Evolutionary conservation across 495 filamentous ascomycete genomes (phyloP).

Genomic region (Polyplosphaeria fusca): DNA sequence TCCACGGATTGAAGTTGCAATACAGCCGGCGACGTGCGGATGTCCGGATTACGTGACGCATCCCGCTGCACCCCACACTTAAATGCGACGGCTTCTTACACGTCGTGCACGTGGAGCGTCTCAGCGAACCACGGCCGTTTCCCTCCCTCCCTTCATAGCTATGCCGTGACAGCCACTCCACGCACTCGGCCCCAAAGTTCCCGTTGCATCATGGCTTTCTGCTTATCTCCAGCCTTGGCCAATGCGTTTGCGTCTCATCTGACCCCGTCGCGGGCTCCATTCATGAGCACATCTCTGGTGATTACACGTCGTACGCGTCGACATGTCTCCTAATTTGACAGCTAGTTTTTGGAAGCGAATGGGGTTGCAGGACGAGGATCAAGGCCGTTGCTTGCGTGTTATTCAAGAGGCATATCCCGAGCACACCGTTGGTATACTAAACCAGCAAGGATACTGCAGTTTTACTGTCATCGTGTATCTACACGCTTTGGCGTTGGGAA

Average conservation of each 20-base stretch:
- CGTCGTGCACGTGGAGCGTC: no score
- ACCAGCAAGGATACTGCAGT: slow-evolving; percentile 54
- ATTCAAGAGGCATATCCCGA: neutral
- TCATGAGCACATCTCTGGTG: neutral
- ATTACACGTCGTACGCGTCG: neutral
- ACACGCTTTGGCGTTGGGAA: neutral
- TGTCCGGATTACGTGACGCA: slow-evolving; percentile 10
- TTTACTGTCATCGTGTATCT: slow-evolving; percentile 44
- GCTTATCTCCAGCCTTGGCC: slow-evolving; percentile 1
- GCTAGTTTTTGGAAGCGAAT: slow-evolving; percentile 18
- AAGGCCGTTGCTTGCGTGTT: slow-evolving; percentile 1
- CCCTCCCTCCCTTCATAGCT: slow-evolving; percentile 4
- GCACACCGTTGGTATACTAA: neutral
- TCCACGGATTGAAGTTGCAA: no score
- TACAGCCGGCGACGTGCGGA: no score
- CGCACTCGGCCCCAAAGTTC: neutral
- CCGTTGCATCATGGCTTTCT: neutral
- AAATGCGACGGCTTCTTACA: neutral
- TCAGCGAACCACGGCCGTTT: slow-evolving; percentile 11
- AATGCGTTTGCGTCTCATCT: neutral
- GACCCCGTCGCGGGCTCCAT: neutral
- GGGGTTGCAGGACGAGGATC: slow-evolving; percentile 6
- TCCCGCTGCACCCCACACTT: slow-evolving; percentile 10
- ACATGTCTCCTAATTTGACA: slow-evolving; percentile 11
- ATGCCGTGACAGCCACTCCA: neutral